Base-by-base conservation (phyloP, 495 filamentous ascomycete genomes). In the Penicillium lagena region DNA sequence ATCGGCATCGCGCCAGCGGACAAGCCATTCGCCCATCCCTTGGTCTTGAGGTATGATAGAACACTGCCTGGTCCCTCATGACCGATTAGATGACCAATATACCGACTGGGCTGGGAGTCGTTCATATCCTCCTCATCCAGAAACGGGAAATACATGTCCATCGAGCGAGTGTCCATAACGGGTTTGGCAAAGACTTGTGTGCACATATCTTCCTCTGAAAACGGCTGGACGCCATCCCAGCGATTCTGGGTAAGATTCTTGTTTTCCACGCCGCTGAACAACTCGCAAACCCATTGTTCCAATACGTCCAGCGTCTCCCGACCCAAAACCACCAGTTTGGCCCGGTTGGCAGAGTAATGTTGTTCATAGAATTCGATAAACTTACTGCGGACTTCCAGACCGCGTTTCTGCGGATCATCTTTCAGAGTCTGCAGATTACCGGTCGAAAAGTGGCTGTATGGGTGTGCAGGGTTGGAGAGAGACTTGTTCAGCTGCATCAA, bases 41-140 rank as follows among this genome's bases (percentile, higher is more conserved):
- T 96, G 15, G 80, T 83, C 66, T 97, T 99, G 59, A 96, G 78
- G 60, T 96, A 90, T 1, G 93, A 83, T 62, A 99, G 80, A 51
- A 99, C 90, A 68, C 93, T 96, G 2, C 93, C 93, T 7, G 93
- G 93, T 1, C 93, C 93, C 64, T 99, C 93, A 50, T 99, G 94
- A 11, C 93, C 93, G 50, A 99, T 90, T 37, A 99, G 64, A 58
- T 99, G 93, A 56, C 85, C 86, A 51, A 96, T 78, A 59, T 97
- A 99, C 31, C 89, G 80, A 51, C 86, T 86, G 10, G 93, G 93
- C 40, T 95, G 90, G 7, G 82, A 78, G 52, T 89, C 82, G 63
- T 82, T 95, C 41, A 90, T 63, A 8, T 80, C 58, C 47, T 97
- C 89, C 62, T 97, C 89, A 58, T 96, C 90, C 37, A 89, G 68